Conservation (phyloP, 2,329 filamentous ascomycete genomes). For the Cladosporium colombiae region DNA sequence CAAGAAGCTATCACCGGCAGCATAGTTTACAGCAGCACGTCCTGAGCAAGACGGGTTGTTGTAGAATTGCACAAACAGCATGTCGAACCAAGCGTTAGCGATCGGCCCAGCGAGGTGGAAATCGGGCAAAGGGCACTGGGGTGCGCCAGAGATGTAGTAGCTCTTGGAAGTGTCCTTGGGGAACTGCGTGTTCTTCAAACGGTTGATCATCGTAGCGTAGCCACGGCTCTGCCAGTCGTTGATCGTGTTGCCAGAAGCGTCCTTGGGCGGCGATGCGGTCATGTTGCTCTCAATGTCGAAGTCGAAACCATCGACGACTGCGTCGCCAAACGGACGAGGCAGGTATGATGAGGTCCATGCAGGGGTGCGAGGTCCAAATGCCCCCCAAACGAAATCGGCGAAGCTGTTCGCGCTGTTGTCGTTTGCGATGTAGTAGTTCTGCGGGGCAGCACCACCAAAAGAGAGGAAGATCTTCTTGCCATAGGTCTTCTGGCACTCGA, state of each 20-base stretch:
- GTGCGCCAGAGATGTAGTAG: constrained; percentile 54
- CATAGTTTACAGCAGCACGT: constrained; percentile 38
- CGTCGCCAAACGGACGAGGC: constrained; percentile 49
- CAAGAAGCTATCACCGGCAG: constrained; percentile 48
- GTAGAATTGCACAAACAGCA: constrained; percentile 50
- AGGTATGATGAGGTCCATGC: constrained; percentile 34
- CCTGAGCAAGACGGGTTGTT: constrained; percentile 53
- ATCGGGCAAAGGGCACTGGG: constrained; percentile 51
- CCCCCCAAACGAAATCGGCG: constrained; percentile 48
- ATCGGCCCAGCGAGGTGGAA: constrained; percentile 43
- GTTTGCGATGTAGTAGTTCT: constrained; percentile 46
- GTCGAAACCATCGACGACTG: constrained; percentile 55
- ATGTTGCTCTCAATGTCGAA: constrained; percentile 50
- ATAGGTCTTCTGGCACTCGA: constrained; percentile 44
- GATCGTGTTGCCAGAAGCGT: constrained; percentile 32
- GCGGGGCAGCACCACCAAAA: constrained; percentile 45
- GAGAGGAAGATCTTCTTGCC: constrained; percentile 51
- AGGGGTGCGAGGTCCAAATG: constrained; percentile 44
- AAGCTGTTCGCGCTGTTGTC: constrained; percentile 45
- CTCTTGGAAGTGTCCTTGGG: constrained; percentile 35
- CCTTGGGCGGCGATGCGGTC: constrained; percentile 33
- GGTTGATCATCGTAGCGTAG: constrained; percentile 49
- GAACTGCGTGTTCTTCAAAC: constrained; percentile 46
- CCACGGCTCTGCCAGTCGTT: constrained; percentile 36
- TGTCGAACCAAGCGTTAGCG: constrained; percentile 44